These are phyloP conservation scores for Hypoxylon sp. DNA, from an alignment of 2,329 filamentous ascomycete genomes.

Conservation along the genomic window DNA sequence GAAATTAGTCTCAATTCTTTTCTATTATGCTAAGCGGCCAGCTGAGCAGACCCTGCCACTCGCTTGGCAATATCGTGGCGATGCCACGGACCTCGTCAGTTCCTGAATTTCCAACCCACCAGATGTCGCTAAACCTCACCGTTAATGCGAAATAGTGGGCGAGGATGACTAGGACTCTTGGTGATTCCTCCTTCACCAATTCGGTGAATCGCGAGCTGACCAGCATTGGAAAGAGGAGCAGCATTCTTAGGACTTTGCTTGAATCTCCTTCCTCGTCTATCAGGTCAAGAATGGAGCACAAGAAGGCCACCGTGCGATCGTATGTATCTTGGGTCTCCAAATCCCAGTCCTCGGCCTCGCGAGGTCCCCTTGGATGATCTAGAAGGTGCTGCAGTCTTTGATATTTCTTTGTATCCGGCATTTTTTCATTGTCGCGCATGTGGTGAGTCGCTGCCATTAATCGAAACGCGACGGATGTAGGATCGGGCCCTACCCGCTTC, in stretches of 20 bases:
- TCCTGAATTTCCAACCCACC: slow-evolving; percentile 50
- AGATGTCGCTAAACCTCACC: slow-evolving; percentile 51
- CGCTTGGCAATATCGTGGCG: slow-evolving; percentile 17
- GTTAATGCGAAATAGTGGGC: slow-evolving; percentile 60
- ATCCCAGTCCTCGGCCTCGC: slow-evolving; percentile 27
- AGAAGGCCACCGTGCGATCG: slow-evolving; percentile 15
- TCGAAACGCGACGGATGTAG: slow-evolving; percentile 19
- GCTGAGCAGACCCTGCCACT: slow-evolving; percentile 25
- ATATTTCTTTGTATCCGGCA: slow-evolving; percentile 3
- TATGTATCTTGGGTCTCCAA: slow-evolving; percentile 27
- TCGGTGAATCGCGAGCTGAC: slow-evolving; percentile 24
- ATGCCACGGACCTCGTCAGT: slow-evolving; percentile 42
- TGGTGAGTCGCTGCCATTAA: slow-evolving; percentile 20
- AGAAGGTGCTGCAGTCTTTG: slow-evolving; percentile 24
- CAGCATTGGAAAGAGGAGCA: slow-evolving; percentile 32
- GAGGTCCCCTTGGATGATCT: slow-evolving; percentile 9
- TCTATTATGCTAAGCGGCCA: slow-evolving; percentile 30
- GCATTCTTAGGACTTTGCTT: slow-evolving; percentile 12
- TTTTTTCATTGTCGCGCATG: slow-evolving; percentile 15
- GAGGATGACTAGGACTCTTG: slow-evolving; percentile 54
- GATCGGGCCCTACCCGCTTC: slow-evolving; percentile 22
- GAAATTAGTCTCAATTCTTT: too few relatives aligned
- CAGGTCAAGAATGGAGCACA: slow-evolving; percentile 17
- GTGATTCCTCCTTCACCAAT: slow-evolving; percentile 15
- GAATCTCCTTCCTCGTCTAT: slow-evolving; percentile 19